phyloP scores from a whole-genome alignment of 768 basidiomycete genomes.

The Imleria badia region DNA sequence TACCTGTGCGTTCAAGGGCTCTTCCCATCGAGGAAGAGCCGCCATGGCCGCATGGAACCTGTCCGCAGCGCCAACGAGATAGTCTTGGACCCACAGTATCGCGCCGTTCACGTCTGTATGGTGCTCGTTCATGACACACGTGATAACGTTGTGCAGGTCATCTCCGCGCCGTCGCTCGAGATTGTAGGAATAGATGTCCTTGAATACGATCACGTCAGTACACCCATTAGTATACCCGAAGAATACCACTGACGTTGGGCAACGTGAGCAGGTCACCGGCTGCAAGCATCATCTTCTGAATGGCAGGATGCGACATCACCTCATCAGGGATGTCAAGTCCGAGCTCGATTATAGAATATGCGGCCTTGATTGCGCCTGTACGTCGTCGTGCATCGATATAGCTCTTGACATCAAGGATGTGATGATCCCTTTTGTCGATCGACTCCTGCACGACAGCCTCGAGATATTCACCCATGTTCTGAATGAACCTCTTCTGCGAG shows the following conservation, averaged over 20 bases:
- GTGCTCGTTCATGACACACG: conserved; percentile 47
- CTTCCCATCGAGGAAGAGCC: conserved; percentile 39
- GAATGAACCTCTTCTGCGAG: too few species aligned
- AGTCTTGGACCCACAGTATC: conserved; percentile 10
- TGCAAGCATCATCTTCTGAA: conserved; percentile 29
- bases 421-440: conserved; percentile 33
- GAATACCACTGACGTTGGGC: conserved; percentile 28
- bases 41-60: conserved; percentile 12
- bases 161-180: conserved; percentile 30
- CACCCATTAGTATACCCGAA: too few species aligned
- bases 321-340: conserved; percentile 39
- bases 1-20: conserved; percentile 41
- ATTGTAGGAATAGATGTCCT: conserved; percentile 34
- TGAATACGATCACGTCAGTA: not conserved
- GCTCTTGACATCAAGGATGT: conserved; percentile 37
- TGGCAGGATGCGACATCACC: conserved; percentile 38
- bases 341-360: conserved; percentile 37
- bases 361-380: conserved; percentile 40
- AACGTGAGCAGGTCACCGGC: conserved; percentile 37
- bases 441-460: conserved; percentile 29
- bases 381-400: conserved; percentile 42
- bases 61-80: not conserved
- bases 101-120: conserved; percentile 16
- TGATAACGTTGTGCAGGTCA: conserved; percentile 42
- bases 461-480: too few species aligned